Base-by-base conservation (phyloP, 768 basidiomycete species). In the Russula foetens region DNA sequence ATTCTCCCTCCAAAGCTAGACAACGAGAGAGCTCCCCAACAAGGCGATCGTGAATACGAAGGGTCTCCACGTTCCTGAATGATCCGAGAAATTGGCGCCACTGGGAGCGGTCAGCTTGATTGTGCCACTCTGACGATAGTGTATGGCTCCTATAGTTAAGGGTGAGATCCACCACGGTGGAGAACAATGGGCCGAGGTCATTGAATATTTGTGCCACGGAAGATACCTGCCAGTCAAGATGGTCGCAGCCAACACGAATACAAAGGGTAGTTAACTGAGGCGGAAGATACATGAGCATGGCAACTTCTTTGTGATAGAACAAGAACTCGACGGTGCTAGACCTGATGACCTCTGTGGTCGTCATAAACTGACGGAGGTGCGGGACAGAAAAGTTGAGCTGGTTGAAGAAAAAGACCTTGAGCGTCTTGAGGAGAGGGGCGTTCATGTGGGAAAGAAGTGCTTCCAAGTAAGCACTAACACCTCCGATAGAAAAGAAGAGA, bases 201-300 rank as follows among this genome's bases (percentile, higher is more conserved):
- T n/a, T 2, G 19, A n/a, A 31, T 9, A 31, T n/a, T 8, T 49
- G 48, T 8, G 7, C 4, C 17, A 8, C 19, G 15, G 48, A 31
- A 31, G 47, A 7, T 19, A 48, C 17, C 28, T 48, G 26, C 28
- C 28, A 31, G 48, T 49, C 48, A 9, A 29, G 29, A 17, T 19
- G 39, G 2, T 19, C 17, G 17, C 39, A 17, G 15, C 5, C 3
- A 41, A 41, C 39, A 1, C 4, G 3, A 15, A 41, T 17, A 1
- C 3, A 3, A 7, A 19, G 19, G 2, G 11, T 19, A 41, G 2
- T 17, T 17, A 3, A 17, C 39, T 3, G 2, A 3, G 17, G 3
- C 14, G 2, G 12, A 17, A n/a, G 4, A 33, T 11, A 19, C 17
- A 19, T 3, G 6, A 0, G 3, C 2, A n/a, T 0, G 8, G 11